Percentiles rank a stretch among this genome's conserved stretches.
phyloP scores from a whole-genome alignment of 139 green algal species.

The Micractinium conductrix region DNA sequence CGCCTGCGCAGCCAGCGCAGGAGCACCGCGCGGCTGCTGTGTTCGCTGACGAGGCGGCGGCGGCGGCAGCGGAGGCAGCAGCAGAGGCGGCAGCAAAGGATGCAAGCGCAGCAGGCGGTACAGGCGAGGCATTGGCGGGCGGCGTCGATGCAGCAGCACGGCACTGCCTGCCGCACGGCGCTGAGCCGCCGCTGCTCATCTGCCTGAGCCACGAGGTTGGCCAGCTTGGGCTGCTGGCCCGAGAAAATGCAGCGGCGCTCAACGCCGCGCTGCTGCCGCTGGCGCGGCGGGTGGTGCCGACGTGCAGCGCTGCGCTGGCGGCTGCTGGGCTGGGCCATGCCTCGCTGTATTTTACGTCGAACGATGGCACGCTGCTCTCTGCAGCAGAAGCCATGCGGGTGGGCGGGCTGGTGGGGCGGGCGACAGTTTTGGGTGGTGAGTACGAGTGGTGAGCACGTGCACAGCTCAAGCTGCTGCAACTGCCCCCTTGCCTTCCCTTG shows the following conservation, averaged over 20 bases:
- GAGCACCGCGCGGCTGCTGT: slow-evolving; percentile 32
- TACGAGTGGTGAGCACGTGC: background rate
- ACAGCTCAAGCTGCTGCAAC: too few relatives aligned
- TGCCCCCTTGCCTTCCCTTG: background rate
- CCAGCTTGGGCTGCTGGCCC: slow-evolving; percentile 52
- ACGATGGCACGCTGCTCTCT: slow-evolving; percentile 49
- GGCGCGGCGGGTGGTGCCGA: slow-evolving; percentile 37
- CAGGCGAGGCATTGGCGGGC: background rate
- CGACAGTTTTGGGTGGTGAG: background rate
- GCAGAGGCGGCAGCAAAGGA: background rate
- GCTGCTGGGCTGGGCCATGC: slow-evolving; percentile 30
- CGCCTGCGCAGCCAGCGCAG: slow-evolving; percentile 39
- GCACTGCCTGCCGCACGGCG: background rate
- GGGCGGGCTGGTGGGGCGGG: background rate
- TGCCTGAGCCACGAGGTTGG: slow-evolving; percentile 37
- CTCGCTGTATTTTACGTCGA: slow-evolving; percentile 40
- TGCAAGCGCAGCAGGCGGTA: background rate
- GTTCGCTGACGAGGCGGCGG: background rate
- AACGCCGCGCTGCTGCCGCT: slow-evolving; percentile 54
- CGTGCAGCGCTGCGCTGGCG: slow-evolving; percentile 25
- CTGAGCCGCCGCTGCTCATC: background rate
- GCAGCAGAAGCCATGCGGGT: slow-evolving; percentile 17
- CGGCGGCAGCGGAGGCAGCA: background rate
- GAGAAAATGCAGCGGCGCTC: slow-evolving; percentile 48
- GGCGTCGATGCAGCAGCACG: background rate